A percentile compares a stretch with the other conserved stretches of the same genome.
Conservation (phyloP, 2,329 filamentous ascomycete genomes). For the Calonectria ilicicola region DNA sequence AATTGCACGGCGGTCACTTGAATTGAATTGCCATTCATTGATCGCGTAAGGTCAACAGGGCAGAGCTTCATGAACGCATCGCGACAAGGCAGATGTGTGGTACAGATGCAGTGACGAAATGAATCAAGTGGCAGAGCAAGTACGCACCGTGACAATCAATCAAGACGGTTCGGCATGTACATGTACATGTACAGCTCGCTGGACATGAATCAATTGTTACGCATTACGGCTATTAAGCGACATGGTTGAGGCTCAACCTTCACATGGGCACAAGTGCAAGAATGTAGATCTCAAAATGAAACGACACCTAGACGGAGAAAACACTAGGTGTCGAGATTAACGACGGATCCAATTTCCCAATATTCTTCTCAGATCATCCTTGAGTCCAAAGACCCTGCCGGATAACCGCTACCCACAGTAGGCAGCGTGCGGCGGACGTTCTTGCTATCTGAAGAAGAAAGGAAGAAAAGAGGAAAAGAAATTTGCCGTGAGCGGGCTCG, state of each 20-base stretch:
- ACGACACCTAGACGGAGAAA: slow-evolving; percentile 62
- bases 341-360: slow-evolving; percentile 58
- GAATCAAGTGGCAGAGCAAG: neutral
- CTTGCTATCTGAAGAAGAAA: slow-evolving; percentile 63
- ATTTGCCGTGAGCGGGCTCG: neutral
- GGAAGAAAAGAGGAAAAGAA: slow-evolving; percentile 47
- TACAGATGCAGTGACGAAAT: neutral
- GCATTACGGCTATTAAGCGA: too few species aligned
- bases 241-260: neutral
- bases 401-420: slow-evolving; percentile 45
- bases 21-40: neutral
- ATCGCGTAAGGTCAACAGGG: neutral
- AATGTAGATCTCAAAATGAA: slow-evolving; percentile 72
- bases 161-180: neutral
- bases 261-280: slow-evolving; percentile 13
- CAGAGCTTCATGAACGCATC: neutral
- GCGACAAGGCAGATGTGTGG: neutral
- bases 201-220: too few species aligned
- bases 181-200: neutral
- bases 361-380: slow-evolving; percentile 59
- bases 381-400: slow-evolving; percentile 51
- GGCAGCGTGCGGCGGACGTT: slow-evolving; percentile 55
- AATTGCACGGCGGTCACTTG: neutral
- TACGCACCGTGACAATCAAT: neutral
- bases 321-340: slow-evolving; percentile 67